phyloP scores from a whole-genome alignment of 306 rosid genomes.

The Begonia peltatifolia region DNA sequence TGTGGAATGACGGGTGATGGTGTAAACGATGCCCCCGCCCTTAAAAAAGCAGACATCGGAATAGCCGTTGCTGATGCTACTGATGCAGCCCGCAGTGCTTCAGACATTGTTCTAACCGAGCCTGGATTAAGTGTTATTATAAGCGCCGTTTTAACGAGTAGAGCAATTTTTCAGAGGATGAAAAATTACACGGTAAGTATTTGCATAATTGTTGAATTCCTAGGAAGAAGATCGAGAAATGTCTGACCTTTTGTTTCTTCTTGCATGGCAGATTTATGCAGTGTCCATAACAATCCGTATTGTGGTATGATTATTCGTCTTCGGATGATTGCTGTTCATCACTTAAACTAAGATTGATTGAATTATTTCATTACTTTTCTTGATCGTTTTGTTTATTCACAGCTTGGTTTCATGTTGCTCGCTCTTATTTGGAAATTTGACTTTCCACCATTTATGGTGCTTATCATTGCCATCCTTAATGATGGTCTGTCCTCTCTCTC shows the following conservation, averaged over 20 bases:
- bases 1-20: constrained; percentile 99
- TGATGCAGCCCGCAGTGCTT: constrained; percentile 99
- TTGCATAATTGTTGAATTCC: constrained; percentile 1
- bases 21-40: constrained; percentile 98
- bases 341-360: too few species aligned
- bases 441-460: constrained; percentile 98
- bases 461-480: constrained; percentile 86
- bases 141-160: constrained; percentile 95
- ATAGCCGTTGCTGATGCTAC: constrained; percentile 99
- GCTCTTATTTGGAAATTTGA: constrained; percentile 93
- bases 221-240: neutral
- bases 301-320: constrained; percentile 50
- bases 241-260: neutral
- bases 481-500: constrained; percentile 55
- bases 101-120: constrained; percentile 93
- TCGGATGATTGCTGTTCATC: neutral
- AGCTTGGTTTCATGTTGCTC: constrained; percentile 98
- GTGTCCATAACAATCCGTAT: constrained; percentile 97
- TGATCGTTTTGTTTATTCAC: constrained; percentile 19
- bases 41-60: constrained; percentile 97
- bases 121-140: constrained; percentile 96
- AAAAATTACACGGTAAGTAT: constrained; percentile 84
- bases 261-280: constrained; percentile 69
- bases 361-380: neutral
- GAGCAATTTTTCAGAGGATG: constrained; percentile 98